Base-by-base conservation (phyloP, 2,329 filamentous ascomycete species). In the Sodiomyces alkalinus region DNA sequence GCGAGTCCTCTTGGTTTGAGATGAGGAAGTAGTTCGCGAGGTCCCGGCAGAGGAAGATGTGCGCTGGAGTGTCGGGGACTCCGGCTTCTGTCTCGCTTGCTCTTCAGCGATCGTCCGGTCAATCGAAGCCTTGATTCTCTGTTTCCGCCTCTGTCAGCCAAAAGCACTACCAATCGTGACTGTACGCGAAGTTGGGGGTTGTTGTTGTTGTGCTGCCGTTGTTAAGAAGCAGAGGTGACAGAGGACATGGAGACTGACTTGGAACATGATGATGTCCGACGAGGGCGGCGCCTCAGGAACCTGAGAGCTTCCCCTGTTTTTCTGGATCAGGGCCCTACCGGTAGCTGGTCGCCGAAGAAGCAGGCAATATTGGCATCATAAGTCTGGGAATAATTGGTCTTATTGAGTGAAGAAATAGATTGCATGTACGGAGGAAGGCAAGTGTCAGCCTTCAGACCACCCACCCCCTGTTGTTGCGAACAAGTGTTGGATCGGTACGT, bases 31-130 rank as follows among this genome's bases (percentile, higher is more conserved):
- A 3, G 27, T 15, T n/a, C n/a, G n/a, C n/a, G n/a, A n/a, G n/a
- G n/a, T n/a, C n/a, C n/a, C n/a, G n/a, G n/a, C n/a, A n/a, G n/a
- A n/a, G 16, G 27, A 29, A n/a, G 27, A 15, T n/a, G 20, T 17
- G 20, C 27, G 27, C 27, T 29, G 27, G 27, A 18, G n/a, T n/a
- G 19, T 8, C 8, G 26, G 26, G 15, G 12, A 16, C n/a, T 23
- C 20, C n/a, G 60, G 53, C 45, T 69, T 69, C 48, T 85, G 79
- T 33, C 81, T 78, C 33, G 82, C 80, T 55, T 92, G 82, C 56
- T 94, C 86, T 57, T 93, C 83, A 44, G 83, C 80, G 45, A 94
- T 90, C 44, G 78, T 78, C 43, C 75, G 74, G 50, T 92, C 81
- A 50, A 92, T 83, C 34, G 79, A 80, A 44, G 78, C 80, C 58